Evolutionary conservation across 768 basidiomycete species (phyloP), one percentile per base, ranked within the genome.

Genomic region (Trametes elegans): DNA sequence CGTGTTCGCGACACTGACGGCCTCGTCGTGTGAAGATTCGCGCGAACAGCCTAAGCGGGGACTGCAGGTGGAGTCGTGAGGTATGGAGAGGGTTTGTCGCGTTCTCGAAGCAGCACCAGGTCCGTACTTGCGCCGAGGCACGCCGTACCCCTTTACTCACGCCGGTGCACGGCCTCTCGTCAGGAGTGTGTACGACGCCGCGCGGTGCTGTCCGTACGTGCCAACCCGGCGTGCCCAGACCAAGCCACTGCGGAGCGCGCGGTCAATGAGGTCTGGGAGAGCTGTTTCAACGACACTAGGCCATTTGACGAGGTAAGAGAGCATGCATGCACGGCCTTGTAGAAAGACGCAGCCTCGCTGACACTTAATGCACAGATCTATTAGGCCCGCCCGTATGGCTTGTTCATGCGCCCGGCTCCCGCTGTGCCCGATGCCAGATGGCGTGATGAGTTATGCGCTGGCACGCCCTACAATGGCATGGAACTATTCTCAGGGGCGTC

Each of bases 211-310:
- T 96, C 93, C 3, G 91, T 99, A 2, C 73, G 76, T 34, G 81
- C 80, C 16, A 95, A 98, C 68, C 86, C 92, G 11, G 76, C 79
- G 19, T 98, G 95, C 66, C 85, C 85, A 1, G 82, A 87, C 64
- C 70, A 76, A 34, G 89, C 78, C 5, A 75, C 88, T 23, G 96
- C 95, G 11, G 93, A 94, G 68, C 80, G 81, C 53, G 93, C 85
- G 1, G 95, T 98, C 41, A 97, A 98, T 61, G 91, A 97, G 68
- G 96, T 96, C 29, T 99, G 91, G 89, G 93, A 93, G 65, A 93
- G 91, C 62, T 99, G 96, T 70, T 94, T 91, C 71, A 86, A 81
- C 32, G 97, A 98, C 68, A 98, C 95, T 6, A 74, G 96, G 59
- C 96, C 97, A 8, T 99, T 98, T 69, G 97, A 99, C 69, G 95